phyloP scores from a whole-genome alignment of 2,329 filamentous ascomycete genomes.

The Biscogniauxia marginata region DNA sequence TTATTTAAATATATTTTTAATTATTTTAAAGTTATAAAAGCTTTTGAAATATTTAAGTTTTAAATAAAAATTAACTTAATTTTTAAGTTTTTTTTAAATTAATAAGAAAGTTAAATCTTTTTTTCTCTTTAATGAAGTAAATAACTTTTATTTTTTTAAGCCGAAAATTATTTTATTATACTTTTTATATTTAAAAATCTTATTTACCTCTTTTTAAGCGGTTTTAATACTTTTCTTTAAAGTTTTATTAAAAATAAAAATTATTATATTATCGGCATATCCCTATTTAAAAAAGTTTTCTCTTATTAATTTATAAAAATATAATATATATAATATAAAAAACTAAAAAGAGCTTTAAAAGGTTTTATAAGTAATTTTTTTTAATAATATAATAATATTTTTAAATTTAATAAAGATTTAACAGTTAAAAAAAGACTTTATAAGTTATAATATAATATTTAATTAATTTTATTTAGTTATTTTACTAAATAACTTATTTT shows the following conservation, averaged over 20 bases:
- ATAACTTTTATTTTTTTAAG: background rate
- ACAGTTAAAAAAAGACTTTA: no score
- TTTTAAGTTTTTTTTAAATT: background rate
- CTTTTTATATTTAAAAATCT: background rate
- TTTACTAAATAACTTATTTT: background rate
- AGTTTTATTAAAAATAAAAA: background rate
- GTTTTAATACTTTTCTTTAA: no score
- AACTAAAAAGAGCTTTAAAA: no score
- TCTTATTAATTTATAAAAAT: background rate
- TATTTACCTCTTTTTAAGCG: background rate
- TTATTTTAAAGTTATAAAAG: no score
- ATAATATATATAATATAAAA: no score
- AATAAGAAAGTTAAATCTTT: background rate
- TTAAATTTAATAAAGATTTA: no score
- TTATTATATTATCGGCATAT: background rate
- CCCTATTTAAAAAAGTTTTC: background rate
- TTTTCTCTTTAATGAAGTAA: background rate
- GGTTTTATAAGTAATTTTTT: no score
- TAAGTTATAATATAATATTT: background rate
- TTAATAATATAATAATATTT: no score
- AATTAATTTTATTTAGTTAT: background rate
- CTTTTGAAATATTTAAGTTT: no score
- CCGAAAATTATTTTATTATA: background rate
- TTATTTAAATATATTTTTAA: no score
- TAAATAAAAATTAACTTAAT: background rate